phyloP scores from a whole-genome alignment of 2,329 filamentous ascomycete species.

The Fonsecaea nubica region DNA sequence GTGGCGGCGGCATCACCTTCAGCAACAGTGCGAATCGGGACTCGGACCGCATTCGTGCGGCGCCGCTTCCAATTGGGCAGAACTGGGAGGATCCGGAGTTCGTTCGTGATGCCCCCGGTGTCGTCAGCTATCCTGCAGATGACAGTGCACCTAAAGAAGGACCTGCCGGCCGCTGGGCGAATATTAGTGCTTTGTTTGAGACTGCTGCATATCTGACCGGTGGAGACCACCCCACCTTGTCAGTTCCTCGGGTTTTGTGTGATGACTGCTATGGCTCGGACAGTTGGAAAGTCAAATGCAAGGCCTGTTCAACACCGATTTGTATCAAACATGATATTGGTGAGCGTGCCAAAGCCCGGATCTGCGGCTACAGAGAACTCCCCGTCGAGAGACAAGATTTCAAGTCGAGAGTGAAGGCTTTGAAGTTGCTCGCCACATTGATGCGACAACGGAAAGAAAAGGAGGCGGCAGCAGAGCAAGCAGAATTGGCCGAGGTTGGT shows the following conservation, averaged over 20 bases:
- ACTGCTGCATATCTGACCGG: constrained; percentile 24
- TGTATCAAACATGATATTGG: constrained; percentile 67
- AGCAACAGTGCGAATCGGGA: constrained; percentile 58
- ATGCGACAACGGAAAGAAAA: constrained; percentile 41
- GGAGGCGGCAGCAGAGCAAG: constrained; percentile 8
- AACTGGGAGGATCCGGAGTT: constrained; percentile 65
- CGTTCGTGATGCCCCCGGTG: constrained; percentile 29
- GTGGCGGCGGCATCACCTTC: constrained; percentile 65
- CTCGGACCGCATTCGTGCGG: constrained; percentile 63
- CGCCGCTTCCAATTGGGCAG: constrained; percentile 61
- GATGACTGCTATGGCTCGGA: constrained; percentile 64
- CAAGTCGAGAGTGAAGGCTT: constrained; percentile 37
- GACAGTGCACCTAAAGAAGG: constrained; percentile 26
- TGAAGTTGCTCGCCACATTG: constrained; percentile 34
- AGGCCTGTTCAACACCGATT: constrained; percentile 62
- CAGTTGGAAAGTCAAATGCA: constrained; percentile 66
- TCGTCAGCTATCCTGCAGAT: constrained; percentile 1
- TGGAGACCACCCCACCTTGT: constrained; percentile 23
- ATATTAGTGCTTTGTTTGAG: constrained; percentile 52
- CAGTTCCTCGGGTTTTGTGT: constrained; percentile 60
- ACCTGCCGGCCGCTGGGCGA: constrained; percentile 43
- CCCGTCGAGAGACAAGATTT: constrained; percentile 57
- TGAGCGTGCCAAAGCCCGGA: constrained; percentile 59
- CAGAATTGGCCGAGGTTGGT: neutral
- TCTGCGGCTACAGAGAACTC: constrained; percentile 64